phyloP scores from a whole-genome alignment of 164 flowering plant genomes.

The Umbilicus rupestris region DNA sequence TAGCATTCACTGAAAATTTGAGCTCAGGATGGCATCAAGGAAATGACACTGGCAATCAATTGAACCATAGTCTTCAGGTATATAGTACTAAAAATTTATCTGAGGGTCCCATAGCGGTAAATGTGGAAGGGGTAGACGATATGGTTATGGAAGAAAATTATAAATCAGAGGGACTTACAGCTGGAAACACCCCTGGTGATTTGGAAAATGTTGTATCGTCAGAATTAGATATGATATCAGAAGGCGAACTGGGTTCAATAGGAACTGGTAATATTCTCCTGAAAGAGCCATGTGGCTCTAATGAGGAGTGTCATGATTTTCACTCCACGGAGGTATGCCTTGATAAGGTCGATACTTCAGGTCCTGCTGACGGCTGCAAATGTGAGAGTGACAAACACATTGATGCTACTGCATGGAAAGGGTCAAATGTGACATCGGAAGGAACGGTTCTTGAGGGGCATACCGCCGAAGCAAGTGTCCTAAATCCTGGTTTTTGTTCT shows the following conservation, averaged over 20 bases:
- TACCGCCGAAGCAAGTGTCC: background rate
- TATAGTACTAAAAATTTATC: constrained; percentile 7
- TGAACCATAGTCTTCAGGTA: constrained; percentile 9
- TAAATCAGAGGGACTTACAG: background rate
- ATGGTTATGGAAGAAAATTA: background rate
- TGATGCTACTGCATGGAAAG: background rate
- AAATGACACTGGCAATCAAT: constrained; percentile 13
- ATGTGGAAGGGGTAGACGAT: constrained; percentile 12
- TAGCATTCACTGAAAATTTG: constrained; percentile 13
- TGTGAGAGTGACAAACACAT: background rate
- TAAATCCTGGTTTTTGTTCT: background rate
- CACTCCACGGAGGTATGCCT: background rate
- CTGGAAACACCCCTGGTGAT: background rate
- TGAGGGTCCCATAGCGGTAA: constrained; percentile 11
- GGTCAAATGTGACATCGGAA: background rate
- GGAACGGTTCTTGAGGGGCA: background rate
- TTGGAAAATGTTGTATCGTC: background rate
- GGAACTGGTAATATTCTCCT: background rate
- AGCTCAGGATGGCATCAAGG: constrained; percentile 12
- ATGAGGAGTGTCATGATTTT: background rate
- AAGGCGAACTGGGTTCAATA: background rate
- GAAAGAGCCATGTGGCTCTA: background rate
- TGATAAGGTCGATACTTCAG: background rate
- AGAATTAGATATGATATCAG: background rate
- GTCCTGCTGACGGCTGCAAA: background rate